A percentile compares a stretch with the other conserved stretches of the same genome.
phyloP scores from a whole-genome alignment of 2,329 filamentous ascomycete species.

The Verticillium isaacii region DNA sequence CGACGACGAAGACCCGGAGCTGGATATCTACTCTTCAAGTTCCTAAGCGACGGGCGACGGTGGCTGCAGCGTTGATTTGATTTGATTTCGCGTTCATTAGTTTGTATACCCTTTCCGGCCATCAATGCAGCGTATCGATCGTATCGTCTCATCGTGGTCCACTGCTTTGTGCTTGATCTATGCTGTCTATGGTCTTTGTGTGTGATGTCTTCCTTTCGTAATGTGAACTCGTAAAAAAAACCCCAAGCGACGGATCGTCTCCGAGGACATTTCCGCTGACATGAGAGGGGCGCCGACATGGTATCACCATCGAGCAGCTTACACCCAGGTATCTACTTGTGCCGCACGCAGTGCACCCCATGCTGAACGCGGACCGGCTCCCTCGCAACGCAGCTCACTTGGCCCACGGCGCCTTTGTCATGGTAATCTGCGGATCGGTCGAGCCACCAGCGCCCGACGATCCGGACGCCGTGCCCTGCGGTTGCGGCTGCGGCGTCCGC shows the following conservation, averaged over 20 bases:
- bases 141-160: background rate
- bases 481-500: background rate
- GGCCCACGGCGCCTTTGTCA: constrained; percentile 45
- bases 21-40: background rate
- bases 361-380: background rate
- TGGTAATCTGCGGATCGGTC: constrained; percentile 30
- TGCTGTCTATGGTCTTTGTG: background rate
- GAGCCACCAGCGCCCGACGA: constrained; percentile 16
- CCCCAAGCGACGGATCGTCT: no score
- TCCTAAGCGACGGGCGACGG: background rate
- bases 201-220: no score
- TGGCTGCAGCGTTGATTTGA: background rate
- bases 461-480: constrained; percentile 7
- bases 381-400: constrained; percentile 17
- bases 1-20: background rate
- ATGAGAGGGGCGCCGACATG: no score
- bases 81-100: background rate
- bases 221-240: no score
- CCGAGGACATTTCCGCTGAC: no score
- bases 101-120: background rate
- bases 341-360: background rate
- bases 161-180: background rate
- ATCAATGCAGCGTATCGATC: background rate
- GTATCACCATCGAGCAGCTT: background rate
- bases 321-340: background rate